A percentile compares a stretch with the other conserved stretches of the same genome.
phyloP scores from a whole-genome alignment of 148 eudicot species.

The Rhododendron molle region DNA sequence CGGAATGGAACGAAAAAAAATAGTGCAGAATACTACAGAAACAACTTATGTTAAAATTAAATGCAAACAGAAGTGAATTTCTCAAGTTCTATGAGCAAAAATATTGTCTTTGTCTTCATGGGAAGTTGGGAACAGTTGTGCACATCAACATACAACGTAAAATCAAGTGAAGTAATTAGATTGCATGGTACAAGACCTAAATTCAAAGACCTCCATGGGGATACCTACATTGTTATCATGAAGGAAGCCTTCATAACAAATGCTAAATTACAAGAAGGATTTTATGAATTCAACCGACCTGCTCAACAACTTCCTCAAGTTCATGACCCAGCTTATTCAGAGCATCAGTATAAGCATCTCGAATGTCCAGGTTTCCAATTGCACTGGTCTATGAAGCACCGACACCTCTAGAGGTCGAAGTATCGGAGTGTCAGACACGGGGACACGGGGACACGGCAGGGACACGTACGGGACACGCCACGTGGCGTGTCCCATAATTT shows the following conservation, averaged over 20 bases:
- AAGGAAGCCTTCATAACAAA: not conserved
- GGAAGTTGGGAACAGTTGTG: not conserved
- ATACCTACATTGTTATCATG: not conserved
- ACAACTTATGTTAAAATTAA: not conserved
- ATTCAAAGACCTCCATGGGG: not conserved
- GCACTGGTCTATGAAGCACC: too few relatives aligned
- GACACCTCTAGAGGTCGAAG: too few relatives aligned
- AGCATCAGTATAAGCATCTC: slow-evolving; percentile 82
- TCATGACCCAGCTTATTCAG: slow-evolving; percentile 81
- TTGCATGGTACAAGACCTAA: not conserved
- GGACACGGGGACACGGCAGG: too few relatives aligned
- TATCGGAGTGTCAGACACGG: too few relatives aligned
- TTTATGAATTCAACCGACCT: slow-evolving; percentile 38
- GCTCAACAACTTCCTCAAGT: slow-evolving; percentile 81
- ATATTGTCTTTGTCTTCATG: not conserved
- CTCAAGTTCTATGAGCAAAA: not conserved
- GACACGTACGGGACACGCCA: too few relatives aligned
- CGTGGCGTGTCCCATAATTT: too few relatives aligned
- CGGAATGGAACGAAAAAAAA: not conserved
- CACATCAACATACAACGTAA: not conserved
- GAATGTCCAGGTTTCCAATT: slow-evolving; percentile 81
- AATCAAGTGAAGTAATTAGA: not conserved
- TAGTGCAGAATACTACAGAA: not conserved
- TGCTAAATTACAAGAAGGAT: not conserved
- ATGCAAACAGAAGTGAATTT: not conserved